These are phyloP conservation scores for Penicillium lividum DNA, from an alignment of 495 filamentous ascomycete genomes.

Conservation along the genomic window DNA sequence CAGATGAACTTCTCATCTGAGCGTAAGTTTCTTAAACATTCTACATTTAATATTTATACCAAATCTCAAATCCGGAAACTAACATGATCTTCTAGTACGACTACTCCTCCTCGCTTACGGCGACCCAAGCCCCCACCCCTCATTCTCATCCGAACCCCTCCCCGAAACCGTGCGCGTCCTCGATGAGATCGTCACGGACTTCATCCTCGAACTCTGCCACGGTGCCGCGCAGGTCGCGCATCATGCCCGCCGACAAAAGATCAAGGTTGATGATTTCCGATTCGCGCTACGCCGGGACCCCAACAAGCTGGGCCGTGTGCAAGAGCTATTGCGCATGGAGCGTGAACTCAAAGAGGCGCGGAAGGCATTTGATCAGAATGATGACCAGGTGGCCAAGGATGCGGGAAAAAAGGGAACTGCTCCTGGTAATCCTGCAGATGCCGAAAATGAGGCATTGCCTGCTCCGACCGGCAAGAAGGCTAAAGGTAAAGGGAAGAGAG, in stretches of 20 bases:
- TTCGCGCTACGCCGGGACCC: constrained; percentile 86
- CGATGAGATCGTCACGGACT: constrained; percentile 93
- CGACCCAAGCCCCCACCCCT: constrained; percentile 56
- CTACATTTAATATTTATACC: neutral
- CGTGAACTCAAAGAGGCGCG: constrained; percentile 75
- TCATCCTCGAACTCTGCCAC: constrained; percentile 85
- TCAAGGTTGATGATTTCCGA: constrained; percentile 97
- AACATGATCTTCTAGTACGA: constrained; percentile 54
- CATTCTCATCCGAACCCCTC: constrained; percentile 58
- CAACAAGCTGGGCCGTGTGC: constrained; percentile 82
- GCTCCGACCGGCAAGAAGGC: constrained; percentile 35
- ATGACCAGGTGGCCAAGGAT: constrained; percentile 50
- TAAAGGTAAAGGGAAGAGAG: constrained; percentile 47
- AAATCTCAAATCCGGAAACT: constrained; percentile 1
- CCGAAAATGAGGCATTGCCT: constrained; percentile 20
- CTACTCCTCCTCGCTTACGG: constrained; percentile 86
- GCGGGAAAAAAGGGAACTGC: constrained; percentile 38
- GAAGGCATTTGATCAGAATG: constrained; percentile 63
- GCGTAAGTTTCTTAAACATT: constrained; percentile 49
- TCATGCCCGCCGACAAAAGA: constrained; percentile 83
- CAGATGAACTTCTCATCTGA: constrained; percentile 87
- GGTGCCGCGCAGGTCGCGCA: constrained; percentile 78
- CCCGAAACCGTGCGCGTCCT: constrained; percentile 81
- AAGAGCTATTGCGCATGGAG: constrained; percentile 81
- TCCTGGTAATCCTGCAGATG: constrained; percentile 9